phyloP scores from a whole-genome alignment of 1,284 basidiomycete genomes.

The Trichosporon sp. region DNA sequence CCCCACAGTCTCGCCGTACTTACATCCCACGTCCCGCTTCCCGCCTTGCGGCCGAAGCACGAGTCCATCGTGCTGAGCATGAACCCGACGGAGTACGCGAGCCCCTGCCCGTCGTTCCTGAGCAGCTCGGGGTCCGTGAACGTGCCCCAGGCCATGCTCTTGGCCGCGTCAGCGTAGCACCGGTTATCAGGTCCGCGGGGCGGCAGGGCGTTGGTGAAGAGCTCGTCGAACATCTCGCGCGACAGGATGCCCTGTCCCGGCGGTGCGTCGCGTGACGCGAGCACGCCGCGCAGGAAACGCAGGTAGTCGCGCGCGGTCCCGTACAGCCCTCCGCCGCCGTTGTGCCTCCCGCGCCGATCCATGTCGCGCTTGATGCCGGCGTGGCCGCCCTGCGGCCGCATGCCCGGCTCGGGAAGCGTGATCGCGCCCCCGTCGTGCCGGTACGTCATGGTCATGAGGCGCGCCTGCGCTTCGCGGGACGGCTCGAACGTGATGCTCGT shows the following conservation, averaged over 20 bases:
- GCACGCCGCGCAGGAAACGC: slow-evolving; percentile 17
- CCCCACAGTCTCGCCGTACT: slow-evolving; percentile 3
- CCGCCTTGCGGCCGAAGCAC: slow-evolving; percentile 18
- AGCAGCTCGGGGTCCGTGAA: slow-evolving; percentile 17
- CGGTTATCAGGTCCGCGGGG: slow-evolving; percentile 9
- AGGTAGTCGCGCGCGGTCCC: slow-evolving; percentile 21
- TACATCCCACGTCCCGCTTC: slow-evolving; percentile 25
- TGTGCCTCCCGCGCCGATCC: not conserved
- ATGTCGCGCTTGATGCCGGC: slow-evolving; percentile 2
- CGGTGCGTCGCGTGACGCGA: slow-evolving; percentile 9
- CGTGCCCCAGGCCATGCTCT: slow-evolving; percentile 10
- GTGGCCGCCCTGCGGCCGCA: not conserved
- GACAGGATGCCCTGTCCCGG: slow-evolving; percentile 21
- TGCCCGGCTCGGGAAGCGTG: not conserved
- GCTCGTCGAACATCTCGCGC: slow-evolving; percentile 20
- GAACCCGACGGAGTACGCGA: slow-evolving; percentile 17
- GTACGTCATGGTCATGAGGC: slow-evolving; percentile 12
- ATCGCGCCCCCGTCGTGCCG: not conserved
- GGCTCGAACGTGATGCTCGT: slow-evolving; percentile 33
- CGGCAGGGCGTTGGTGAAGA: slow-evolving; percentile 26
- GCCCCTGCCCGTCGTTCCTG: slow-evolving; percentile 9
- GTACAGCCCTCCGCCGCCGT: slow-evolving; percentile 23
- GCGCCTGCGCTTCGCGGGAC: slow-evolving; percentile 19
- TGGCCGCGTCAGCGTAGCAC: slow-evolving; percentile 15
- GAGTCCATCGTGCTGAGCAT: slow-evolving; percentile 16